Percentiles rank a stretch among this genome's conserved stretches.
phyloP scores from a whole-genome alignment of 129 eudicot species.

The Heracleum sosnowskyi region DNA sequence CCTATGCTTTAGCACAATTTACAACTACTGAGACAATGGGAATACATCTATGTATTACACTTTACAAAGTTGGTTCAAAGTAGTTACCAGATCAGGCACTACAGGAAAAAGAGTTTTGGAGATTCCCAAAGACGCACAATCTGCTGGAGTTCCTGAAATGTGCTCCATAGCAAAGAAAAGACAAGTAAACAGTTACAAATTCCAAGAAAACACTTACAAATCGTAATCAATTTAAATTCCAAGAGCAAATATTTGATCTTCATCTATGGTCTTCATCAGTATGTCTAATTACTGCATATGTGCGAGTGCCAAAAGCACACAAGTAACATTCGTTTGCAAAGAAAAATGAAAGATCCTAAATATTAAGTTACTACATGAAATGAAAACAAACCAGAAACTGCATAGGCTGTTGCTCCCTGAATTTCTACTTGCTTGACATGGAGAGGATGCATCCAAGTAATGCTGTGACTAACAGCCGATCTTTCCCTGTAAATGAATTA shows the following conservation, averaged over 20 bases:
- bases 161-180: background rate
- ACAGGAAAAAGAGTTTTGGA: conserved; percentile 66
- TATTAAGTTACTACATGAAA: background rate
- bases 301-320: background rate
- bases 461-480: conserved; percentile 80
- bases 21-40: background rate
- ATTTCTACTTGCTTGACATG: conserved; percentile 57
- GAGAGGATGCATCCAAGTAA: conserved; percentile 63
- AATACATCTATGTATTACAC: background rate
- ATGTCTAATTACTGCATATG: no score
- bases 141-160: conserved; percentile 86
- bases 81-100: conserved; percentile 77
- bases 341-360: background rate
- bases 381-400: conserved; percentile 62
- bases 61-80: background rate
- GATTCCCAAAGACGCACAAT: conserved; percentile 77
- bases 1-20: background rate
- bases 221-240: background rate
- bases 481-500: conserved; percentile 47
- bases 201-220: background rate
- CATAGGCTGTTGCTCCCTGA: conserved; percentile 75
- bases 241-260: background rate
- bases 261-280: background rate
- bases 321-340: background rate
- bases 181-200: background rate